Conservation (phyloP, 2,329 filamentous ascomycete species). For the Cladosporium sp. region DNA sequence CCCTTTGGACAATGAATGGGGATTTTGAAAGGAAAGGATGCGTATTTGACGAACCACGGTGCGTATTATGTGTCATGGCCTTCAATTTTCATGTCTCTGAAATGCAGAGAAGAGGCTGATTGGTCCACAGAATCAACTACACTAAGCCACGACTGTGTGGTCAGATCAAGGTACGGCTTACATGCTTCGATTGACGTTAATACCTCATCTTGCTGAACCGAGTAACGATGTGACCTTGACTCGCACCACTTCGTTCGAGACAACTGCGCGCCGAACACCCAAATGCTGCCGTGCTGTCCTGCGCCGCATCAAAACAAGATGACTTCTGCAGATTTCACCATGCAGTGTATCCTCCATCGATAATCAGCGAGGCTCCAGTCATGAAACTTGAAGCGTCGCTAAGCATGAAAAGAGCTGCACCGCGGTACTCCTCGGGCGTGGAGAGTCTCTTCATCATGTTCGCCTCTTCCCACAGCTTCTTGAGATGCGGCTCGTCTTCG, state of each 20-base stretch:
- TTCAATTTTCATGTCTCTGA: no score
- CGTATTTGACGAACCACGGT: no score
- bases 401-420: slow-evolving; percentile 29
- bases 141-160: background rate
- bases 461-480: slow-evolving; percentile 26
- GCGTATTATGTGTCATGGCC: no score
- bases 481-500: slow-evolving; percentile 25
- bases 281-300: background rate
- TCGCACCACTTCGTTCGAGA: background rate
- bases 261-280: background rate
- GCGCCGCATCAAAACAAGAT: background rate
- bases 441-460: slow-evolving; percentile 33
- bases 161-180: background rate
- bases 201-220: background rate
- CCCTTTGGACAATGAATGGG: background rate
- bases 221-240: background rate
- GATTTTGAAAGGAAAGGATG: background rate
- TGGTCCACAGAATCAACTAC: no score
- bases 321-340: slow-evolving; percentile 14
- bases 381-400: slow-evolving; percentile 26
- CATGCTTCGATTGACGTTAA: background rate
- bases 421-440: slow-evolving; percentile 27
- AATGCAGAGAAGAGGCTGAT: no score
- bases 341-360: slow-evolving; percentile 28
- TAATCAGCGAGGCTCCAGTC: slow-evolving; percentile 25